These are phyloP conservation scores for Arctium lappa DNA, from an alignment of 129 eudicot species.

Conservation along the genomic window DNA sequence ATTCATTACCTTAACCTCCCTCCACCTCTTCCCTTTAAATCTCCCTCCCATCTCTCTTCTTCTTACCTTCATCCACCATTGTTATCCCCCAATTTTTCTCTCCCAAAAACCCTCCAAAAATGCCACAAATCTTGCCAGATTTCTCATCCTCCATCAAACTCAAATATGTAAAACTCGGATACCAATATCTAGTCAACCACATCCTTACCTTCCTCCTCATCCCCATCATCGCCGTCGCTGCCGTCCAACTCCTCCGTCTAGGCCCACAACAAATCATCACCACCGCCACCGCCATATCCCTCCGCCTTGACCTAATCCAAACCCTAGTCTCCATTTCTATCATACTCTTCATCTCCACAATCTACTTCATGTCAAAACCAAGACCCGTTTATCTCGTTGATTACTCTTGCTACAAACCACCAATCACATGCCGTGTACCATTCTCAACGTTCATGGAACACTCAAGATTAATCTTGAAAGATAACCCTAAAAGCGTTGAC, in stretches of 20 bases:
- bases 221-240: conserved; percentile 27
- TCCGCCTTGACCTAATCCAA: conserved; percentile 29
- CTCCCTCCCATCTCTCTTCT: neutral
- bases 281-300: conserved; percentile 19
- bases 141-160: conserved; percentile 39
- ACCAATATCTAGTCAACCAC: conserved; percentile 43
- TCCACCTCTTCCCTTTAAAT: conserved; percentile 6
- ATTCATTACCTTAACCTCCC: conserved; percentile 32
- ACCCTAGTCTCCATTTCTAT: conserved; percentile 30
- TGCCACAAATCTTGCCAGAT: conserved; percentile 42
- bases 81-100: neutral
- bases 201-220: conserved; percentile 32
- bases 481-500: conserved; percentile 61
- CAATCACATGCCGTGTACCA: conserved; percentile 57
- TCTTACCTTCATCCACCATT: conserved; percentile 27
- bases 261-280: conserved; percentile 35
- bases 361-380: conserved; percentile 73
- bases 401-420: conserved; percentile 61
- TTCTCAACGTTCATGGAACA: conserved; percentile 88
- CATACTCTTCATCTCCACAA: conserved; percentile 37
- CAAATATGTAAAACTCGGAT: conserved; percentile 55
- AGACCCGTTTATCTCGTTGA: conserved; percentile 60
- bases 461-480: conserved; percentile 42
- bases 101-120: neutral
- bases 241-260: conserved; percentile 18